Evolutionary conservation across 2,329 filamentous ascomycete genomes (phyloP), one percentile per base, ranked within the genome.

Genomic region (Penicillium sp.): DNA sequence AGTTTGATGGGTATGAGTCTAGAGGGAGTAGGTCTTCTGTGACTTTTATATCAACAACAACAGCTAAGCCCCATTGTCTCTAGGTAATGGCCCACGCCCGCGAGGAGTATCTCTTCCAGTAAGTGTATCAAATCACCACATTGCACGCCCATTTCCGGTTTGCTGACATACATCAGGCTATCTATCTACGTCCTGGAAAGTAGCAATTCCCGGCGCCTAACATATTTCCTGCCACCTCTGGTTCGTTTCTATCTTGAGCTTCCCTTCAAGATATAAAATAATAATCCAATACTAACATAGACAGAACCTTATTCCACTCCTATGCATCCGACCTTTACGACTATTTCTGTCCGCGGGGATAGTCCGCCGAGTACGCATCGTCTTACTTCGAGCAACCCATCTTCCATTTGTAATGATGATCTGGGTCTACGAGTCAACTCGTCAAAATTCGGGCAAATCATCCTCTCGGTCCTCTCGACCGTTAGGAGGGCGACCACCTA

Each of bases 21-120:
- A 55, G 65, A 84, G 81, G 78, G 83, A 80, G 76, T 71, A 76
- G 66, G 65, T 64, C 35, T 50, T 31, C 24, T 24, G 8, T 11
- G 26, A 26, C 27, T 26, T 11, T 19, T 27, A 27, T 46, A 22
- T 14, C 4, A 14, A 42, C 19, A 21, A 13, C 19, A 9, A 42
- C 19, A 19, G 39, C 39, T 42, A 42, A 42, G 9, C 9, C 19
- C 8, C 39, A 7, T 42, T 42, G 37, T 54, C 58, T 50, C 63
- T 11, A 86, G 84, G 82, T 86, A 53, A 81, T 87, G 72, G 79
- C 83, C 55, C 83, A 86, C 75, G 83, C 84, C 39, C 78, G 83
- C 65, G 83, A 86, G 65, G 84, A 87, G 68, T 86, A 86, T 68
- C 76, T 85, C 26, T 86, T 83, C 66, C 81, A 84, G 82, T 85